Conservation (phyloP, 768 basidiomycete species). For the Trametes maxima region DNA sequence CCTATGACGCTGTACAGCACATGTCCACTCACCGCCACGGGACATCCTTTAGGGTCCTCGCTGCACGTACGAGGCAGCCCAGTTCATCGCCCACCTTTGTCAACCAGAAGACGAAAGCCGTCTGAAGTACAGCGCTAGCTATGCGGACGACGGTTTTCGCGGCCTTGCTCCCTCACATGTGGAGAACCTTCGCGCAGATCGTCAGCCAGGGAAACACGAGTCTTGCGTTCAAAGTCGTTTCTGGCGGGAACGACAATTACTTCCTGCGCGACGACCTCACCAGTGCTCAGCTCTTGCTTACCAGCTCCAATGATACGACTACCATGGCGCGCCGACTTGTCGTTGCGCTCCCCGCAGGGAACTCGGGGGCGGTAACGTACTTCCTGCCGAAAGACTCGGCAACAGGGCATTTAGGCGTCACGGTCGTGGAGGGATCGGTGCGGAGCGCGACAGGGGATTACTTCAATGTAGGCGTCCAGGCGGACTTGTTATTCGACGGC, state of each 20-base stretch:
- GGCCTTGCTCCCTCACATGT: neutral
- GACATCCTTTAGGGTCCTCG: too few relatives aligned
- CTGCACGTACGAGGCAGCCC: too few relatives aligned
- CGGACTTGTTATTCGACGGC: slow-evolving; percentile 35
- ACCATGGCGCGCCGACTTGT: slow-evolving; percentile 33
- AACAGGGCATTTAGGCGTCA: slow-evolving; percentile 20
- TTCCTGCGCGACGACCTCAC: slow-evolving; percentile 44
- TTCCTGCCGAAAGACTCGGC: slow-evolving; percentile 35
- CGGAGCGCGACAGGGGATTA: slow-evolving; percentile 25
- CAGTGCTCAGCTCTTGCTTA: slow-evolving; percentile 43
- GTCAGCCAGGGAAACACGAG: neutral
- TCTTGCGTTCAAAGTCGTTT: slow-evolving; percentile 35
- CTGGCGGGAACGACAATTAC: slow-evolving; percentile 47
- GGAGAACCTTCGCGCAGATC: neutral
- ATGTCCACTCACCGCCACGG: too few relatives aligned
- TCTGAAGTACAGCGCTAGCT: neutral
- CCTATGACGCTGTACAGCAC: too few relatives aligned
- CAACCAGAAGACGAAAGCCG: too few relatives aligned
- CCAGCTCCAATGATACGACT: slow-evolving; percentile 25
- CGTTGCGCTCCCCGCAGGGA: slow-evolving; percentile 46
- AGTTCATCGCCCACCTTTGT: too few relatives aligned
- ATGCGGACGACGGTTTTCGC: neutral
- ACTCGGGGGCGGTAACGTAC: slow-evolving; percentile 45
- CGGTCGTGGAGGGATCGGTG: slow-evolving; percentile 31
- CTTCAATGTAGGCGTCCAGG: slow-evolving; percentile 43